Conservation (phyloP, 129 eudicot species). For the Flaveria linearis region DNA sequence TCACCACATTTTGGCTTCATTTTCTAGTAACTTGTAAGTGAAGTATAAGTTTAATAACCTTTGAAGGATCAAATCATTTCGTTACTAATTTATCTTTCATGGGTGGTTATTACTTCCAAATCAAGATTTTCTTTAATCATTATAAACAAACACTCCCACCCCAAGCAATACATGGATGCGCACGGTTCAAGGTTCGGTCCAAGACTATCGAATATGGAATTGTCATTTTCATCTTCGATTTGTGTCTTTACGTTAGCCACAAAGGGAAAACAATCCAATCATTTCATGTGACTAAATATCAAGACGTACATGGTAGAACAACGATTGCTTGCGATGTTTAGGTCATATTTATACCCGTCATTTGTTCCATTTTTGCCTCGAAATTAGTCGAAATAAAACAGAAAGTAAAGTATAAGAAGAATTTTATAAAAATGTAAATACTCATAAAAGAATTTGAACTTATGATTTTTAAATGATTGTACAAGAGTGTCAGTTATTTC, state of each 20-base stretch:
- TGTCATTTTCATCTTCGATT: slow-evolving; percentile 21
- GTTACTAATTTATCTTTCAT: slow-evolving; percentile 37
- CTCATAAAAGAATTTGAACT: neutral
- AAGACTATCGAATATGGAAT: slow-evolving; percentile 11
- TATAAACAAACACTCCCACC: slow-evolving; percentile 20
- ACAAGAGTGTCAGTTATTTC: slow-evolving; percentile 7
- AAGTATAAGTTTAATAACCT: slow-evolving; percentile 42
- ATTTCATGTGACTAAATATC: neutral
- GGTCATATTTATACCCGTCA: neutral
- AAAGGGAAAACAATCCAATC: slow-evolving; percentile 8
- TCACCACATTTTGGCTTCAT: slow-evolving; percentile 34
- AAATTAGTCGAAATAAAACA: neutral
- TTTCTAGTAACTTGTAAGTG: slow-evolving; percentile 40
- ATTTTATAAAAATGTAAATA: neutral
- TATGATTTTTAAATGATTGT: slow-evolving; percentile 14
- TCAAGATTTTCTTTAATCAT: slow-evolving; percentile 44
- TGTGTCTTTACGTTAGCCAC: slow-evolving; percentile 1
- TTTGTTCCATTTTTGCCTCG: neutral
- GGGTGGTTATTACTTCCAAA: slow-evolving; percentile 51
- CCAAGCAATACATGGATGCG: slow-evolving; percentile 12
- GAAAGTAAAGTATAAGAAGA: neutral
- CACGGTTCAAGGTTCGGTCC: slow-evolving; percentile 13
- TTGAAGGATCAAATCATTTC: slow-evolving; percentile 44
- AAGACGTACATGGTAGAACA: neutral
- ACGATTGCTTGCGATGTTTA: neutral